Conservation (phyloP, 179 eudicot genomes). For the Gypsophila paniculata region DNA sequence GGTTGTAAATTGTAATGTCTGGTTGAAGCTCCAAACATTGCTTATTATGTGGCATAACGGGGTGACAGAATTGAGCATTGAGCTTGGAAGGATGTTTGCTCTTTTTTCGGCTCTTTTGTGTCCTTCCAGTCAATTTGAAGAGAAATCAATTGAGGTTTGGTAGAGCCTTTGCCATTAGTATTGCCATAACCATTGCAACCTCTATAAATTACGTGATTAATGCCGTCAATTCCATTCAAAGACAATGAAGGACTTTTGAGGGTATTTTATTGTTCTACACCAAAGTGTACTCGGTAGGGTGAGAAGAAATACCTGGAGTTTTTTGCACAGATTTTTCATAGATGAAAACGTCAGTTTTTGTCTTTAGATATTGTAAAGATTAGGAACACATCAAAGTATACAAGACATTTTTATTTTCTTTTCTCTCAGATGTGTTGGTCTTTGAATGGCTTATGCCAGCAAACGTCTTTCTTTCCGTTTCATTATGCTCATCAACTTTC, state of each 20-base stretch:
- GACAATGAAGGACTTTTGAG: constrained; percentile 14
- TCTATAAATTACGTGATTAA: constrained; percentile 14
- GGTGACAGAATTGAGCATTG: constrained; percentile 1
- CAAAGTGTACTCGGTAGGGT: constrained; percentile 44
- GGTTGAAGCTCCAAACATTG: constrained; percentile 8
- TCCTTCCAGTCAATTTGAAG: neutral
- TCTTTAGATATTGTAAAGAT: constrained; percentile 50
- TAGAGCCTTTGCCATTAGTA: constrained; percentile 23
- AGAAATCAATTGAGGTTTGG: constrained; percentile 17
- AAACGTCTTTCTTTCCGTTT: neutral
- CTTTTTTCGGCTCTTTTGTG: constrained; percentile 5
- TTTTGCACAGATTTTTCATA: constrained; percentile 37
- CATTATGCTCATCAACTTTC: constrained; percentile 5
- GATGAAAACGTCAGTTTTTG: constrained; percentile 32
- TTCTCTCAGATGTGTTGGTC: constrained; percentile 15
- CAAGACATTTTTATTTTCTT: constrained; percentile 22
- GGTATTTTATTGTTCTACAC: constrained; percentile 29
- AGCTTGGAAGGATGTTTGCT: constrained; percentile 22
- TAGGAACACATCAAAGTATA: constrained; percentile 36
- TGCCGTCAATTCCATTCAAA: constrained; percentile 19
- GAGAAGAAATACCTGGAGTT: constrained; percentile 36
- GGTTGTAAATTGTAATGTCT: constrained; percentile 13
- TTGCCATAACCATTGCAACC: constrained; percentile 20
- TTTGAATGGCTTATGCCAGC: constrained; percentile 13
- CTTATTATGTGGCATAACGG: constrained; percentile 5